Evolutionary conservation across 371 early-diverging fungal species (phyloP), one percentile per base, ranked within the genome.

Genomic region (Mortierella sp.): DNA sequence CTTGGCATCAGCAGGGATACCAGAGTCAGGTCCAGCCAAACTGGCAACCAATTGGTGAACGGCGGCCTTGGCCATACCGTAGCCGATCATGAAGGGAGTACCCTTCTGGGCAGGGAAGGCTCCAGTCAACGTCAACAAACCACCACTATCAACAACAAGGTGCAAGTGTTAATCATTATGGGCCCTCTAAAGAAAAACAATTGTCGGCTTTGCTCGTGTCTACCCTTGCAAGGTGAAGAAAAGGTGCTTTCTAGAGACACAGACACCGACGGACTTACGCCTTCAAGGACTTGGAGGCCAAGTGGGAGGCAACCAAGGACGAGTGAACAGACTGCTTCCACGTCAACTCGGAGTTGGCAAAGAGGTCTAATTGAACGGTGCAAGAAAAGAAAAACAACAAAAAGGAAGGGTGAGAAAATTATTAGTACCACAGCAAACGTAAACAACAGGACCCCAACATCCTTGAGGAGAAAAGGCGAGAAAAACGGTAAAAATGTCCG

Each of bases 31-130:
- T 21, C 91, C 92, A 51, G 97, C 95, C 57, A 96, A 88, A 77
- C 95, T 95, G 50, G 92, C 88, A 0, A 96, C 94, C 83, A 98
- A 89, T 71, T 99, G 98, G 86, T 98, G 98, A 37, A 98, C 97
- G 11, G 96, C 94, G 9, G 98, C 96, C 88, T 99, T 99, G 76
- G 98, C 96, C 82, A 97, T 86, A 54, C 99, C 99, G 87, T 99
- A 98, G n/a, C 95, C 97, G 80, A 97, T 92, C 97, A 95, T 96
- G 55, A 79, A 82, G 13, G 96, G 97, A 0, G 98, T 98, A 19
- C 93, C 93, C 31, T 92, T 91, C 46, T 90, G 84, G 16, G 96
- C 96, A 34, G 96, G 95, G 34, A 90, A 89, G 5, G 98, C 96
- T 28, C 98, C 98, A 19, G 97, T 95, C 80, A 98, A 89, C 9